phyloP scores from a whole-genome alignment of 1,284 basidiomycete species.

The Cryptococcus sp. region DNA sequence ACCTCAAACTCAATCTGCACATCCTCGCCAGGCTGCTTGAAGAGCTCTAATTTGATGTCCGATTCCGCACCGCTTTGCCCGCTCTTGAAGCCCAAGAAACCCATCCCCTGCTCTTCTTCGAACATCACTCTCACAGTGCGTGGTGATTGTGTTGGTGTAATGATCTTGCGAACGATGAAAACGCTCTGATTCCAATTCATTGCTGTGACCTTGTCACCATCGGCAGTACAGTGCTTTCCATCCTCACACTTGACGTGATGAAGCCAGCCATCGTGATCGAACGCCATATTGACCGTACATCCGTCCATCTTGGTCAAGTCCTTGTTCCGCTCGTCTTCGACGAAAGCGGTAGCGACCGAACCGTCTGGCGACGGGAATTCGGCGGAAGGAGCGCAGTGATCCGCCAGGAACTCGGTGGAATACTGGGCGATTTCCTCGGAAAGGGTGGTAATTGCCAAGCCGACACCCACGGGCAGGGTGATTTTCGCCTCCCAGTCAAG shows the following conservation, averaged over 20 bases:
- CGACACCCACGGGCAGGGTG: constrained; percentile 30
- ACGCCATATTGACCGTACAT: constrained; percentile 48
- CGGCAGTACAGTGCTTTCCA: constrained; percentile 36
- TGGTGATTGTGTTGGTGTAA: constrained; percentile 16
- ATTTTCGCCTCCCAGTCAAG: constrained; percentile 37
- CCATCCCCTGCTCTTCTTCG: constrained; percentile 44
- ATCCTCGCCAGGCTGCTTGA: constrained; percentile 17
- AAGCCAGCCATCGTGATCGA: constrained; percentile 43
- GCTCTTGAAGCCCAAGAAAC: constrained; percentile 36
- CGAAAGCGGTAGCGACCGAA: constrained; percentile 6
- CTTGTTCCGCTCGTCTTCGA: constrained; percentile 42
- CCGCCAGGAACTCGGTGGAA: constrained; percentile 30
- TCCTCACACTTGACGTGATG: constrained; percentile 50
- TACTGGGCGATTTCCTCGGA: constrained; percentile 32
- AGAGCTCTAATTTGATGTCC: constrained; percentile 34
- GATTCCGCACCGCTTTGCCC: constrained; percentile 5
- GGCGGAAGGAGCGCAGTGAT: constrained; percentile 32
- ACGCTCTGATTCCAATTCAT: constrained; percentile 47
- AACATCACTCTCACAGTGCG: constrained; percentile 32
- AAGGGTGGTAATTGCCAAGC: constrained; percentile 24
- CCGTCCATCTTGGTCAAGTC: constrained; percentile 41
- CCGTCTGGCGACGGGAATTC: constrained; percentile 19
- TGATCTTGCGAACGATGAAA: constrained; percentile 29
- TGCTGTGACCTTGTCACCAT: constrained; percentile 34
- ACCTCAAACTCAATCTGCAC: constrained; percentile 37